Conservation (phyloP, 441 rosid genomes). For the Pelargonium citronellum region DNA sequence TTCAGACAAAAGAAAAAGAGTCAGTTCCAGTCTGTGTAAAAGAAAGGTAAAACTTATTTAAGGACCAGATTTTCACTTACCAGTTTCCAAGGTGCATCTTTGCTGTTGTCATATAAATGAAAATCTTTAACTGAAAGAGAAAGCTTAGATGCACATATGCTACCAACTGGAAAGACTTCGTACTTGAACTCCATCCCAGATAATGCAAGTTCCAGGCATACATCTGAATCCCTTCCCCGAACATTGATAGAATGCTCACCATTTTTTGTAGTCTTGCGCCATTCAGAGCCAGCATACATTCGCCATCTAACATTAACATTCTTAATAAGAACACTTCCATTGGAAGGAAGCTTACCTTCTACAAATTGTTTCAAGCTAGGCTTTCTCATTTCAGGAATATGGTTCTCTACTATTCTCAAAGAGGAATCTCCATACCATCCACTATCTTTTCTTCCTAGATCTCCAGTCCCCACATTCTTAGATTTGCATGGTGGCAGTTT, state of each 20-base stretch:
- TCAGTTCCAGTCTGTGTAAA: constrained; percentile 20
- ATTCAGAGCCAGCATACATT: constrained; percentile 81
- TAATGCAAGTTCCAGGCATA: constrained; percentile 64
- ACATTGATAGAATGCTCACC: constrained; percentile 25
- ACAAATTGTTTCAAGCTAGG: constrained; percentile 37
- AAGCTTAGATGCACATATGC: constrained; percentile 57
- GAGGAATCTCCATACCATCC: constrained; percentile 81
- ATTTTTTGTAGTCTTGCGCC: constrained; percentile 43
- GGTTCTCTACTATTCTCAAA: constrained; percentile 67
- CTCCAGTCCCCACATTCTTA: constrained; percentile 32
- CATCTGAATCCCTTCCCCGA: constrained; percentile 51
- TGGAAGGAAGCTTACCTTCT: constrained; percentile 42
- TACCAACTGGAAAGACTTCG: constrained; percentile 60
- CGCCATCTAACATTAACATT: constrained; percentile 72
- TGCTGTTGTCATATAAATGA: constrained; percentile 66
- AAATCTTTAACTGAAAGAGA: constrained; percentile 68
- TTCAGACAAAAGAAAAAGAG: constrained; percentile 25
- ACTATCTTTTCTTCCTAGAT: constrained; percentile 47
- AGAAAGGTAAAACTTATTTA: constrained; percentile 7
- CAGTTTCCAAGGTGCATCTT: constrained; percentile 75
- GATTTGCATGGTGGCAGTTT: constrained; percentile 34
- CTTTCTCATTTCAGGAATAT: constrained; percentile 62
- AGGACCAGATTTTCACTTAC: constrained; percentile 36
- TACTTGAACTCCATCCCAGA: constrained; percentile 60
- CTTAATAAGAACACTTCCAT: constrained; percentile 54